phyloP scores from a whole-genome alignment of 2,329 filamentous ascomycete genomes.

The Juglanconis juglandina region DNA sequence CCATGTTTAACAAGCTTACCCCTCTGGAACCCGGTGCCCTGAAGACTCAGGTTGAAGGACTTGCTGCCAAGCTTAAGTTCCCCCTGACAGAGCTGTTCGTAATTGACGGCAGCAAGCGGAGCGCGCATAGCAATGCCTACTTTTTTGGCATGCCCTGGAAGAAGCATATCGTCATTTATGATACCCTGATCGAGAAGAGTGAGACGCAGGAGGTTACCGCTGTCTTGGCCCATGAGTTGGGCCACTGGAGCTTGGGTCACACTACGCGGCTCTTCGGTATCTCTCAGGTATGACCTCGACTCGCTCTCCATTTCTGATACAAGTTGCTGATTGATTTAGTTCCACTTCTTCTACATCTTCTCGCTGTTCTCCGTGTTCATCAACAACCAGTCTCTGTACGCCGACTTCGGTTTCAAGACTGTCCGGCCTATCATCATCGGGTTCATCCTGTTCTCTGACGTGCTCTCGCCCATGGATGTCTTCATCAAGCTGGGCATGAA shows the following conservation, averaged over 20 bases:
- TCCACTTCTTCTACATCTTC: conserved; percentile 96
- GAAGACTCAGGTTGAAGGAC: conserved; percentile 80
- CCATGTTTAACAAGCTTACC: conserved; percentile 96
- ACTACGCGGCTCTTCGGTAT: conserved; percentile 89
- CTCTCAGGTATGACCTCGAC: conserved; percentile 58
- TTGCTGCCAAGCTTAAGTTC: conserved; percentile 82
- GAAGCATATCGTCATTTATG: conserved; percentile 99
- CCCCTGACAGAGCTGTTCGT: conserved; percentile 90
- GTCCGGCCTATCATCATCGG: conserved; percentile 92
- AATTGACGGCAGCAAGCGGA: conserved; percentile 87
- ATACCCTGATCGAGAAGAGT: conserved; percentile 95
- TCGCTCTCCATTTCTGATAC: background rate
- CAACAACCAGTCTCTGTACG: conserved; percentile 88
- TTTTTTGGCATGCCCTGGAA: conserved; percentile 99
- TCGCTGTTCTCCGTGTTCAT: conserved; percentile 95
- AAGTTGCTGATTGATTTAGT: conserved; percentile 47
- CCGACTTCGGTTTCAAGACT: conserved; percentile 81
- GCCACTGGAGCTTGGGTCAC: conserved; percentile 95
- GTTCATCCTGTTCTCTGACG: conserved; percentile 95
- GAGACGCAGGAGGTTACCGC: conserved; percentile 89
- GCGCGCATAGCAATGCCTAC: conserved; percentile 86
- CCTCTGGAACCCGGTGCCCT: conserved; percentile 82
- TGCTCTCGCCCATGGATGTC: conserved; percentile 91
- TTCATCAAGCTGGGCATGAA: conserved; percentile 95
- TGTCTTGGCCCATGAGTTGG: conserved; percentile 90